Evolutionary conservation across 2,329 filamentous ascomycete species (phyloP).

Genomic region (Hypoxylon rubiginosum): DNA sequence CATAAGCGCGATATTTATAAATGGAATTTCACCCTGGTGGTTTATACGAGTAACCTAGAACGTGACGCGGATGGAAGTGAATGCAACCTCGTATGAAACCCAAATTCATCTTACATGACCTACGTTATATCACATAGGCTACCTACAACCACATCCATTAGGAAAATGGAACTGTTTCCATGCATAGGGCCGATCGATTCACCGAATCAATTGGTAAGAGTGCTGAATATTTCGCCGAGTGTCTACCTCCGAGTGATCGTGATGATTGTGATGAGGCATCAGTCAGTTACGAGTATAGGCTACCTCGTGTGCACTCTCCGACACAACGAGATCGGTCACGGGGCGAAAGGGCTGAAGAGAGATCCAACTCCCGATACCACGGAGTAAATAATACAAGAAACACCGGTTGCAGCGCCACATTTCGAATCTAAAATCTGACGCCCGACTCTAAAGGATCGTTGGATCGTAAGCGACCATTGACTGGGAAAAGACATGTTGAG

Average conservation of each 20-base stretch:
- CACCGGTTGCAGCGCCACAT: not conserved
- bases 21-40: not conserved
- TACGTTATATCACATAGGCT: not conserved
- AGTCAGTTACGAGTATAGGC: not conserved
- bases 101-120: not conserved
- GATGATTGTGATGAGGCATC: not conserved
- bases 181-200: not conserved
- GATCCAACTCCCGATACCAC: not conserved
- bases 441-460: not conserved
- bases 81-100: constrained; percentile 2
- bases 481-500: not conserved
- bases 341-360: not conserved
- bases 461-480: not conserved
- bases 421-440: not conserved
- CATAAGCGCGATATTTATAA: not conserved
- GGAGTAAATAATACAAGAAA: not conserved
- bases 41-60: not conserved
- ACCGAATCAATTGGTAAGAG: not conserved
- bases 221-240: not conserved
- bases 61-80: not conserved
- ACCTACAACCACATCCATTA: not conserved
- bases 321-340: not conserved
- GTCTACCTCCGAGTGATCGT: not conserved
- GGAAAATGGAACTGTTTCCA: not conserved
- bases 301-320: not conserved